These are phyloP conservation scores for Rubia peregrina DNA, from an alignment of 305 asterid species.

Conservation along the genomic window DNA sequence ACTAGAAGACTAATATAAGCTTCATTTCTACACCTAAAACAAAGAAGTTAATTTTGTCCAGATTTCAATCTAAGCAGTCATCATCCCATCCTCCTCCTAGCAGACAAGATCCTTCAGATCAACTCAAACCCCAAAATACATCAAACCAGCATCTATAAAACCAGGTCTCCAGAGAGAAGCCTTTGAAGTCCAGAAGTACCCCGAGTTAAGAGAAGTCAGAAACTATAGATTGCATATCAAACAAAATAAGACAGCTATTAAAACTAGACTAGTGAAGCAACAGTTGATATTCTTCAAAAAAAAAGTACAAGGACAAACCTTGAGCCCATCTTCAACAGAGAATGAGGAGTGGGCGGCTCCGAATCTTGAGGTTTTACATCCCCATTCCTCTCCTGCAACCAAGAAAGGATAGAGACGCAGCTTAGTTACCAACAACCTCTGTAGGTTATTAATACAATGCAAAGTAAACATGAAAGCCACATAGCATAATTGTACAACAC, in stretches of 20 bases:
- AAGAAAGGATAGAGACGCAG: background rate
- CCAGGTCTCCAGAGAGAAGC: background rate
- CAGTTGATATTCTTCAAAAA: background rate
- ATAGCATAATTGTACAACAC: background rate
- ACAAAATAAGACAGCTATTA: background rate
- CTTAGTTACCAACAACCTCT: constrained; percentile 4
- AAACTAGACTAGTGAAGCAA: background rate
- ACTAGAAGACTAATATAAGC: background rate
- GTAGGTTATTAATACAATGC: background rate
- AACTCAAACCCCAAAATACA: background rate
- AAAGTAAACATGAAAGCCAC: background rate
- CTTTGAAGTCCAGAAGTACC: constrained; percentile 3
- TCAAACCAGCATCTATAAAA: background rate
- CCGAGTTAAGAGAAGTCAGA: background rate
- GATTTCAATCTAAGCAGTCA: background rate
- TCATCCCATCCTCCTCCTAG: background rate
- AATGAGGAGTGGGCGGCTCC: constrained; percentile 75
- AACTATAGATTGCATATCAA: background rate
- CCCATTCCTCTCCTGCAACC: constrained; percentile 73
- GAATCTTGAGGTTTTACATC: constrained; percentile 60
- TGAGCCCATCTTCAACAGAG: constrained; percentile 60
- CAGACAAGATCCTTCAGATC: constrained; percentile 1
- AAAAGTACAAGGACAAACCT: constrained; percentile 33
- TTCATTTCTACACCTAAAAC: background rate
- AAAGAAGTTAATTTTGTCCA: background rate